Percentiles rank a stretch among this genome's conserved stretches.
Conservation (phyloP, 1,284 basidiomycete species). For the Sporisorium scitamineum region DNA sequence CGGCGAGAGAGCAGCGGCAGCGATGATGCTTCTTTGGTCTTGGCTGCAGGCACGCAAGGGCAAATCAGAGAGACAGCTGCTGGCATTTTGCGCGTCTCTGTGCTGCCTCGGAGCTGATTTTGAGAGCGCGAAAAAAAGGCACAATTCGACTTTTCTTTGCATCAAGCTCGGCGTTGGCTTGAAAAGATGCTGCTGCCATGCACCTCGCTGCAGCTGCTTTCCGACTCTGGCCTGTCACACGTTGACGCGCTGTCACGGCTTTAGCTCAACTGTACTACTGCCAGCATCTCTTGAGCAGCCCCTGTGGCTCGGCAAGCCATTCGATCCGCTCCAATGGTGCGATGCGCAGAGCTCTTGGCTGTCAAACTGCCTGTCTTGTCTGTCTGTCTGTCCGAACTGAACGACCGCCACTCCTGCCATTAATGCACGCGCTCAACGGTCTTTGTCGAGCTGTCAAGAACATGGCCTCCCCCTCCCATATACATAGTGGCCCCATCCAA, state of each 20-base stretch:
- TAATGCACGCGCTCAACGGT: constrained; percentile 1
- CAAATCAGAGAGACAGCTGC: not conserved
- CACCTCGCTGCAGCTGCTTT: constrained; percentile 5
- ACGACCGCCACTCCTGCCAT: not conserved
- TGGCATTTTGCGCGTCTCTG: not conserved
- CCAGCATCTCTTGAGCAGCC: constrained; percentile 1
- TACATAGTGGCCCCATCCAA: constrained; percentile 3
- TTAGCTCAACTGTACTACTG: not conserved
- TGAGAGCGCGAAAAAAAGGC: not conserved
- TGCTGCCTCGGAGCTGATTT: not conserved
- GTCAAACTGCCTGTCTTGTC: not conserved
- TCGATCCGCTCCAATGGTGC: not conserved
- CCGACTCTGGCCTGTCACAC: constrained; percentile 2
- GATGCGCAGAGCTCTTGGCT: not conserved
- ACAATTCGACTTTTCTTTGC: constrained; percentile 4
- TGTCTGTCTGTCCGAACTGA: not conserved
- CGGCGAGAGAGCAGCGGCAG: not conserved
- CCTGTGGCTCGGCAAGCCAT: not conserved
- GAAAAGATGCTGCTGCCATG: not conserved
- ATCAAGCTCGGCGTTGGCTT: constrained; percentile 1
- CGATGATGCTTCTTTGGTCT: not conserved
- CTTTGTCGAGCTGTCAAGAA: not conserved
- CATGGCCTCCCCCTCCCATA: not conserved
- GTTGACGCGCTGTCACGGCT: constrained; percentile 8
- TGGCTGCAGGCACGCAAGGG: constrained; percentile 1